Conservation (phyloP, 164 flowering plant genomes). For the Euptelea pleiosperma region DNA sequence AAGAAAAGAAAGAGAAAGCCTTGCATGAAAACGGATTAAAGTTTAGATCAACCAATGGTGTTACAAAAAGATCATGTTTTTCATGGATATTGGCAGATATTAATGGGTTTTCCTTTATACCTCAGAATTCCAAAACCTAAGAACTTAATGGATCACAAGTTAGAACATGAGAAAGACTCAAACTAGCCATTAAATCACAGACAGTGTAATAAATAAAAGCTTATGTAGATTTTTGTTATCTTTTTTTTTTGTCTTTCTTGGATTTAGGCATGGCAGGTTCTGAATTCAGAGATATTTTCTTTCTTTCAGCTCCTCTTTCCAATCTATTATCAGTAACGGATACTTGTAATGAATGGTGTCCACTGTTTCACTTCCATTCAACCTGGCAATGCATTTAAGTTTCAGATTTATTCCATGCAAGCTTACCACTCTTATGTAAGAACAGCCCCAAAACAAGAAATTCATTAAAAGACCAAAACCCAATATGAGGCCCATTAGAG, state of each 20-base stretch:
- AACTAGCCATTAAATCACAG: not conserved
- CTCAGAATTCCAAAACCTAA: too few species aligned
- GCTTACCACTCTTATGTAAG: constrained; percentile 17
- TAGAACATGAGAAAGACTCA: not conserved
- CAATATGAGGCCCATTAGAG: not conserved
- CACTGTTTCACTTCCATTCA: constrained; percentile 29
- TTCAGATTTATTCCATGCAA: constrained; percentile 28
- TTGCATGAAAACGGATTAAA: constrained; percentile 6
- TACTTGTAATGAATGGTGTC: constrained; percentile 31
- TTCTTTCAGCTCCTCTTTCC: constrained; percentile 14
- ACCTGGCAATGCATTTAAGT: constrained; percentile 26
- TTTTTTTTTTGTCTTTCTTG: constrained; percentile 5
- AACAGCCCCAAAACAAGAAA: constrained; percentile 21
- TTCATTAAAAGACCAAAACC: too few species aligned
- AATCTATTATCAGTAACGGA: constrained; percentile 12
- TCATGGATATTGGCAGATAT: not conserved
- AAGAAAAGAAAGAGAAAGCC: constrained; percentile 6
- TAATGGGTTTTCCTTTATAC: not conserved
- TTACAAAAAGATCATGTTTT: not conserved
- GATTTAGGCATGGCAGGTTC: not conserved
- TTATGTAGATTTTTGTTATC: not conserved
- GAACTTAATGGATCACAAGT: too few species aligned
- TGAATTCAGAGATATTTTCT: constrained; percentile 2
- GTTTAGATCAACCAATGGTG: not conserved
- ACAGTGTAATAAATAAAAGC: not conserved